phyloP scores from a whole-genome alignment of 2,329 filamentous ascomycete species.

The Penicillium sp. region DNA sequence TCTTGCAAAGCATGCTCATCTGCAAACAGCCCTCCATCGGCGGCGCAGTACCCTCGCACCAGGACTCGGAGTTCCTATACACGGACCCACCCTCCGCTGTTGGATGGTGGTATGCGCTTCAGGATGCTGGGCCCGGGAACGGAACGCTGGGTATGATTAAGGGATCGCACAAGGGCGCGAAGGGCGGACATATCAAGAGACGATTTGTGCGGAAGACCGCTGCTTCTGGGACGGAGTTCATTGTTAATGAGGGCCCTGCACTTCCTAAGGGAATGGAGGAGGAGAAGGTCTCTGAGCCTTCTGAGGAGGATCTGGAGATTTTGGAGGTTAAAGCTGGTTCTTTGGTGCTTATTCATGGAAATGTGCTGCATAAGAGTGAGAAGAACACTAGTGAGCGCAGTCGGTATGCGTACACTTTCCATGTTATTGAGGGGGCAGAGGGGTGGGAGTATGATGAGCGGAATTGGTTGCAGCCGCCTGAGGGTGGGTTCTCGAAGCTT shows the following conservation, averaged over 20 bases:
- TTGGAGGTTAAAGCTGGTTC: slow-evolving; percentile 89
- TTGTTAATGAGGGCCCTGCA: slow-evolving; percentile 63
- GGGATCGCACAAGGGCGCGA: slow-evolving; percentile 65
- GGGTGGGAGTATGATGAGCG: slow-evolving; percentile 70
- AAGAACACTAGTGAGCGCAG: slow-evolving; percentile 83
- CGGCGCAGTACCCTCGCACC: slow-evolving; percentile 84
- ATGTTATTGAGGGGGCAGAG: slow-evolving; percentile 83
- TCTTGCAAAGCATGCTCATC: slow-evolving; percentile 95
- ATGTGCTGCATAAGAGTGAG: slow-evolving; percentile 94
- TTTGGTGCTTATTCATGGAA: slow-evolving; percentile 91
- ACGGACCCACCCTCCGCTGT: slow-evolving; percentile 85
- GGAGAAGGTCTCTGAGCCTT: slow-evolving; percentile 34
- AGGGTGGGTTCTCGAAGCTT: slow-evolving; percentile 72
- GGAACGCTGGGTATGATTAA: slow-evolving; percentile 85
- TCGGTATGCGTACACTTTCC: slow-evolving; percentile 95
- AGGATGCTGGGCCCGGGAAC: slow-evolving; percentile 84
- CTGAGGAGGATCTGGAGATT: slow-evolving; percentile 62
- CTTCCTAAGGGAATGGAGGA: slow-evolving; percentile 61
- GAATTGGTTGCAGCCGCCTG: slow-evolving; percentile 92
- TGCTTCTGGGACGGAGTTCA: slow-evolving; percentile 64
- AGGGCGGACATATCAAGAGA: slow-evolving; percentile 66
- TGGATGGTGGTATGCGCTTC: slow-evolving; percentile 96
- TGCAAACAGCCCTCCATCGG: slow-evolving; percentile 98
- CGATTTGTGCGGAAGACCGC: slow-evolving; percentile 70
- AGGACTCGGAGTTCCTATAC: slow-evolving; percentile 90